These are phyloP conservation scores for Emericellopsis terricola DNA, from an alignment of 495 filamentous ascomycete genomes.

Conservation along the genomic window DNA sequence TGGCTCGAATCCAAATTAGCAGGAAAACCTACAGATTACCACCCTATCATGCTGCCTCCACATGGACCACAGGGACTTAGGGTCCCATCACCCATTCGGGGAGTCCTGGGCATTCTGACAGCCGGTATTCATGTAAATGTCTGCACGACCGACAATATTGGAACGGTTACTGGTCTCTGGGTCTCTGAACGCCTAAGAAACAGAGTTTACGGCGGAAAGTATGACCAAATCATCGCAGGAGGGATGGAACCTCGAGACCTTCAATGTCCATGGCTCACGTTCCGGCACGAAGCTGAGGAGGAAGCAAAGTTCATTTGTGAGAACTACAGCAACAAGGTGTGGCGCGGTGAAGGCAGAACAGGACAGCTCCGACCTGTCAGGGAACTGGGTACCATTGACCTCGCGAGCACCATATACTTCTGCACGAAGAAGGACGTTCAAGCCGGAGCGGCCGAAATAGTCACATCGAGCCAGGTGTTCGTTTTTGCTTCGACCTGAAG, in stretches of 20 bases:
- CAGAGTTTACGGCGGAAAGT: not conserved
- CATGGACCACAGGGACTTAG: not conserved
- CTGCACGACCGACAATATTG: not conserved
- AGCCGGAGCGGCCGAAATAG: slow-evolving; percentile 1
- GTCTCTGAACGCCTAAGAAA: not conserved
- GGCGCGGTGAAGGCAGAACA: too few species aligned
- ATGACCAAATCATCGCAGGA: slow-evolving; percentile 1
- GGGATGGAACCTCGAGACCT: not conserved
- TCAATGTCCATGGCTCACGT: not conserved
- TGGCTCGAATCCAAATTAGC: too few species aligned
- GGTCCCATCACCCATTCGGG: not conserved
- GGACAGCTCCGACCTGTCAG: not conserved
- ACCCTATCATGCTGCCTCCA: too few species aligned
- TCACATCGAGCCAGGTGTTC: slow-evolving; percentile 1
- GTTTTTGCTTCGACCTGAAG: not conserved
- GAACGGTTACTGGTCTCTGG: not conserved
- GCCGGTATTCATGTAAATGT: slow-evolving; percentile 1
- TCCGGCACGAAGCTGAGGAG: slow-evolving; percentile 1
- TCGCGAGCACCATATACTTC: not conserved
- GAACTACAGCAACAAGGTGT: not conserved
- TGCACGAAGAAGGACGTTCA: not conserved
- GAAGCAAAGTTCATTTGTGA: not conserved
- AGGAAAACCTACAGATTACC: too few species aligned
- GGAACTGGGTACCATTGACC: not conserved
- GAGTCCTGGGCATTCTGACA: slow-evolving; percentile 1